Evolutionary conservation across 108 stramenopile species (phyloP).

Genomic region (Cyclotella baltica): DNA sequence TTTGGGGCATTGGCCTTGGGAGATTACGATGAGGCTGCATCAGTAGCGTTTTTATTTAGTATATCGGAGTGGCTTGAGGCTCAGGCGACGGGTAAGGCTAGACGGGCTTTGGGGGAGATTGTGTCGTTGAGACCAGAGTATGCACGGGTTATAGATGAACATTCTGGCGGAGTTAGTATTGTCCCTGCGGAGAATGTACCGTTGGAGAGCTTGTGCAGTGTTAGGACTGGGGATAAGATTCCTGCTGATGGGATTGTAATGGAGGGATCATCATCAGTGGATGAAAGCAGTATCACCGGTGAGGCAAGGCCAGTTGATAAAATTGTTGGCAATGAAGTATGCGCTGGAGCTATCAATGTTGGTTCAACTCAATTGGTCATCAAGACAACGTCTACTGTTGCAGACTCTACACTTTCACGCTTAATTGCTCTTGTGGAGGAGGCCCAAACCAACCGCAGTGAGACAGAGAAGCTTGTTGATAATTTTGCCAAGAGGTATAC

Average conservation of each 20-base stretch:
- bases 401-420: slow-evolving; percentile 82
- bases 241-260: slow-evolving; percentile 93
- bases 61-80: slow-evolving; percentile 85
- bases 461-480: slow-evolving; percentile 91
- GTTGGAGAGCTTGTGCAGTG: slow-evolving; percentile 82
- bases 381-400: slow-evolving; percentile 73
- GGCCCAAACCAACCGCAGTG: slow-evolving; percentile 83
- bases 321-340: slow-evolving; percentile 64
- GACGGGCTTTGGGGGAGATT: slow-evolving; percentile 76
- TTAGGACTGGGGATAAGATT: slow-evolving; percentile 93
- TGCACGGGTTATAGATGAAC: slow-evolving; percentile 78
- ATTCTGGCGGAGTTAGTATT: slow-evolving; percentile 61
- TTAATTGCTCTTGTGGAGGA: slow-evolving; percentile 83
- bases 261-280: slow-evolving; percentile 83
- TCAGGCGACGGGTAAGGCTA: slow-evolving; percentile 74
- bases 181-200: slow-evolving; percentile 77
- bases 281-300: slow-evolving; percentile 95
- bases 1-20: slow-evolving; percentile 79
- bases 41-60: slow-evolving; percentile 86
- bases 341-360: slow-evolving; percentile 87
- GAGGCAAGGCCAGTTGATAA: slow-evolving; percentile 85
- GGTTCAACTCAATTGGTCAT: slow-evolving; percentile 76
- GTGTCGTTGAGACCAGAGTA: slow-evolving; percentile 81
- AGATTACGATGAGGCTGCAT: slow-evolving; percentile 89
- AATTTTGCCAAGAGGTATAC: slow-evolving; percentile 88